Percentiles rank a stretch among this genome's conserved stretches.
phyloP scores from a whole-genome alignment of 106 monocot species.

The Dendrobium huoshanense region DNA sequence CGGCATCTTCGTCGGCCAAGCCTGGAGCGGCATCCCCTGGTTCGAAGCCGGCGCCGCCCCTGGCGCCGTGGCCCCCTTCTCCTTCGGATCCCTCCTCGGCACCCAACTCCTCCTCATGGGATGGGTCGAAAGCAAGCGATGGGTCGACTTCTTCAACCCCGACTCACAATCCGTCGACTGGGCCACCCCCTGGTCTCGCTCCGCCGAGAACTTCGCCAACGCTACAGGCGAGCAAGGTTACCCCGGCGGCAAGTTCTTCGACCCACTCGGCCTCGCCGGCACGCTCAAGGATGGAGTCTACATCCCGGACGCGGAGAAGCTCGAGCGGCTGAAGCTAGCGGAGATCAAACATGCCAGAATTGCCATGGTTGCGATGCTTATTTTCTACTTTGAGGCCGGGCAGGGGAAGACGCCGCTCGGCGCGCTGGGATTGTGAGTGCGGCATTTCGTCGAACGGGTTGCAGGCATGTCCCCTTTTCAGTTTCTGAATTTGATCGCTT shows the following conservation, averaged over 20 bases:
- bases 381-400: conserved; percentile 89
- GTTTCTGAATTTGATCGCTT: no score
- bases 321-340: conserved; percentile 87
- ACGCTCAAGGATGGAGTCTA: conserved; percentile 62
- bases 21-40: conserved; percentile 93
- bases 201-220: conserved; percentile 86
- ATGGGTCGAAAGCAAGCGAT: conserved; percentile 97
- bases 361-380: conserved; percentile 95
- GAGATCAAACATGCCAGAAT: conserved; percentile 93
- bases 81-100: conserved; percentile 86
- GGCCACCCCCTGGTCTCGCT: conserved; percentile 96
- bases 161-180: conserved; percentile 93
- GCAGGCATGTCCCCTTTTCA: neutral
- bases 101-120: conserved; percentile 96
- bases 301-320: conserved; percentile 69
- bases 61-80: conserved; percentile 85
- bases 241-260: conserved; percentile 97
- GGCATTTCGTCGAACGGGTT: conserved; percentile 1
- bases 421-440: conserved; percentile 57
- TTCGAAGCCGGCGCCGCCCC: conserved; percentile 94
- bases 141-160: conserved; percentile 97
- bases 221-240: conserved; percentile 91
- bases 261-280: conserved; percentile 74
- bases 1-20: conserved; percentile 94
- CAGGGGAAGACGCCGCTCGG: conserved; percentile 93